A percentile compares a stretch with the other conserved stretches of the same genome.
These are phyloP conservation scores for Coix lacrymajobi DNA, from an alignment of 176 grass and related monocot genomes.

Conservation along the genomic window DNA sequence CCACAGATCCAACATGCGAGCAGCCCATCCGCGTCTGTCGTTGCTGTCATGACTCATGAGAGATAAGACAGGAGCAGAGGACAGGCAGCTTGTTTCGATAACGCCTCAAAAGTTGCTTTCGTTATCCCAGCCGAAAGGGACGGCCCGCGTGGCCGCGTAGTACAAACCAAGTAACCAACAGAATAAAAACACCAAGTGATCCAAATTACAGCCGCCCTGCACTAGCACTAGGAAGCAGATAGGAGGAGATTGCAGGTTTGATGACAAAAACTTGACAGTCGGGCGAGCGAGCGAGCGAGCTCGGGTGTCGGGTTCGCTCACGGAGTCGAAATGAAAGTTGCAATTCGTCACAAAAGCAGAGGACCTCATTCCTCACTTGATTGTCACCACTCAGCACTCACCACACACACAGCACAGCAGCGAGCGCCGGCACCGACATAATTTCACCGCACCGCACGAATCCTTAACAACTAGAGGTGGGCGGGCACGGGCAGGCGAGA, in stretches of 20 bases:
- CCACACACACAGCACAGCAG: background rate
- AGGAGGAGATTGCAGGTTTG: background rate
- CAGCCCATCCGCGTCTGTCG: background rate
- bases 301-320: background rate
- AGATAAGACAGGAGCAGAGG: background rate
- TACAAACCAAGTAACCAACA: background rate
- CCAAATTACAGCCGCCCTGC: slow-evolving; percentile 1
- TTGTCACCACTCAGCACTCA: background rate
- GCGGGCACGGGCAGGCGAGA: background rate
- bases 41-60: slow-evolving; percentile 15
- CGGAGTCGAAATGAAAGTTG: background rate
- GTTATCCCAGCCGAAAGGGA: slow-evolving; percentile 35
- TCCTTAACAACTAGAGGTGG: background rate
- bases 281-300: background rate
- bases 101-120: slow-evolving; percentile 17
- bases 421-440: slow-evolving; percentile 16
- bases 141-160: background rate
- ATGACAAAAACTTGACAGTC: background rate
- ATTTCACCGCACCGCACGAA: background rate
- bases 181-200: background rate
- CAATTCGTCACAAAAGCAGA: background rate
- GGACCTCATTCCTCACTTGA: background rate
- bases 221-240: background rate
- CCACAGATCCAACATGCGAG: background rate
- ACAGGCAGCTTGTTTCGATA: background rate